Percentiles rank a stretch among this genome's conserved stretches.
Evolutionary conservation across 257 asterid genomes (phyloP).

Genomic region (Capsicum pubescens): DNA sequence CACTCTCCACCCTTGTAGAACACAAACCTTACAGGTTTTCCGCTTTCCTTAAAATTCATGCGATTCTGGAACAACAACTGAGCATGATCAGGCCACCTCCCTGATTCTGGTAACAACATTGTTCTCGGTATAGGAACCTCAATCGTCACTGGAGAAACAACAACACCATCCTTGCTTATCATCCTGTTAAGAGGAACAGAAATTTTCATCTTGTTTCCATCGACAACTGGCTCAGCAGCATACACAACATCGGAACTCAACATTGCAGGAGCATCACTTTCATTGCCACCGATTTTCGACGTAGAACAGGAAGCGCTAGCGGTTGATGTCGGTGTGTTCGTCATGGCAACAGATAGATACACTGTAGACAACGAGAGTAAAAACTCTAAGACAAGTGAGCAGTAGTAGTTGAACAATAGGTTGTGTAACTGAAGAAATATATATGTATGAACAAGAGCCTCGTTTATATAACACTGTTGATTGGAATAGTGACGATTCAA

Average conservation of each 20-base stretch:
- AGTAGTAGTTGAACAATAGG: no score
- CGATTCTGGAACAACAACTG: slow-evolving; percentile 54
- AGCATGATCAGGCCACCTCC: slow-evolving; percentile 31
- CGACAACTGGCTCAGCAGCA: not conserved
- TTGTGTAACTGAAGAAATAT: no score
- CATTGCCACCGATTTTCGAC: not conserved
- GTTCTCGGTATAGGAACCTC: slow-evolving; percentile 34
- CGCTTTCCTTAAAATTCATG: slow-evolving; percentile 63
- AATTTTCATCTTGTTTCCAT: slow-evolving; percentile 21
- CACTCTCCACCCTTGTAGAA: slow-evolving; percentile 59
- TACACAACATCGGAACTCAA: no score
- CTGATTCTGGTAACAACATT: not conserved
- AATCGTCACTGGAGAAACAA: slow-evolving; percentile 26
- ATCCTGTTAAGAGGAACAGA: not conserved
- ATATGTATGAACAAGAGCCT: no score
- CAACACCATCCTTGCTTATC: not conserved
- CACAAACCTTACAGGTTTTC: slow-evolving; percentile 59
- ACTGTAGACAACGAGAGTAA: no score
- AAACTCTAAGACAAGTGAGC: no score
- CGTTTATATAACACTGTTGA: no score
- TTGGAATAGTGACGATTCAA: no score
- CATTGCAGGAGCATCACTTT: not conserved
- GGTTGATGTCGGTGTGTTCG: not conserved
- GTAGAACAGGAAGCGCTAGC: not conserved
- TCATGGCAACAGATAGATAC: no score